phyloP scores from a whole-genome alignment of 1,139 yeast genomes.

The Yamadazyma jaroonii region DNA sequence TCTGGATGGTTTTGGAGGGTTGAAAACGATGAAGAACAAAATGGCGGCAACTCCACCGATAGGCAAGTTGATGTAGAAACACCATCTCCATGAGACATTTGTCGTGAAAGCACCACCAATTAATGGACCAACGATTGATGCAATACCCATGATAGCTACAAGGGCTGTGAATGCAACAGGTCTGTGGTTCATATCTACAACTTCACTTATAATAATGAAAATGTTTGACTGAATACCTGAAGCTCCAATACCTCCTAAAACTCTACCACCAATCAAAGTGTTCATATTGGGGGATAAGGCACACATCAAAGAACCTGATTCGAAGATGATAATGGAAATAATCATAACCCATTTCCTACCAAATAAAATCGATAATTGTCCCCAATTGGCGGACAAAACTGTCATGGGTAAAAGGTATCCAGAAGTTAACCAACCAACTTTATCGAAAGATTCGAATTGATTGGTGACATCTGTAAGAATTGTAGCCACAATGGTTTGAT shows the following conservation, averaged over 20 bases:
- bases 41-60: conserved; percentile 32
- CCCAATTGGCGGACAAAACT: conserved; percentile 37
- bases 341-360: conserved; percentile 43
- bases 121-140: conserved; percentile 56
- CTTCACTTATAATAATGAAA: conserved; percentile 28
- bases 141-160: conserved; percentile 38
- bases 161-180: conserved; percentile 37
- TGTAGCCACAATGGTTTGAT: conserved; percentile 41
- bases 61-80: conserved; percentile 57
- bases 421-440: conserved; percentile 59
- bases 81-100: conserved; percentile 66
- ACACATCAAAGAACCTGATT: conserved; percentile 38
- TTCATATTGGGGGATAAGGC: conserved; percentile 35
- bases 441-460: conserved; percentile 44
- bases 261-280: conserved; percentile 37
- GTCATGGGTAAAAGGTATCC: conserved; percentile 52
- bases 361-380: conserved; percentile 42
- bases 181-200: conserved; percentile 26
- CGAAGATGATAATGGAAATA: conserved; percentile 31
- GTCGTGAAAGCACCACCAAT: conserved; percentile 51
- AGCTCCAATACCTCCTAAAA: conserved; percentile 34
- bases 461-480: conserved; percentile 36
- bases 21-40: conserved; percentile 24
- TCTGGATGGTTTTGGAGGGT: conserved; percentile 31
- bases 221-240: conserved; percentile 29